phyloP scores from a whole-genome alignment of 2,329 filamentous ascomycete genomes.

The Trichoderma koningiopsis region DNA sequence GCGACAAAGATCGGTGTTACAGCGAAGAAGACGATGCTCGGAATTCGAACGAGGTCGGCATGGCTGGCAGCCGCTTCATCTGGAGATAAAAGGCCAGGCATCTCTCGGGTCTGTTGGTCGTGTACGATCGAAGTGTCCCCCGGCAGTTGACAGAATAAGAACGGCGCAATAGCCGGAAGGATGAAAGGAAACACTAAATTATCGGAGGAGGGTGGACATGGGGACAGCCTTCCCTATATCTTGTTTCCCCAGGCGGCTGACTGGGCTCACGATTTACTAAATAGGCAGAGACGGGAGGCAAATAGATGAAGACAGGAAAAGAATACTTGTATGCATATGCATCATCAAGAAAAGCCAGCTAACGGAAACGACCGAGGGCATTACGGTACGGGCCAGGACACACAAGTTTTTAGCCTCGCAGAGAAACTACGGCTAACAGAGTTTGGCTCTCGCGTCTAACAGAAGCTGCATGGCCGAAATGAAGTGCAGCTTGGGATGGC shows the following conservation, averaged over 20 bases:
- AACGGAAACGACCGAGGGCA: background rate
- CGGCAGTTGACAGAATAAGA: slow-evolving; percentile 2
- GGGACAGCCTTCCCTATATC: slow-evolving; percentile 5
- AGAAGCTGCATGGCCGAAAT: slow-evolving; percentile 4
- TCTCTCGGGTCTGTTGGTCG: background rate
- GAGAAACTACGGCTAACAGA: slow-evolving; percentile 16
- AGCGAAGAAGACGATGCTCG: slow-evolving; percentile 47
- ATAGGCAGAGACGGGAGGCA: background rate
- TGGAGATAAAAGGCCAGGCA: slow-evolving; percentile 14
- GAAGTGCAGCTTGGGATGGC: background rate
- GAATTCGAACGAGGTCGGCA: slow-evolving; percentile 42
- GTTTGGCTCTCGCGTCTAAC: slow-evolving; percentile 4
- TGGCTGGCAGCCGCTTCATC: slow-evolving; percentile 38
- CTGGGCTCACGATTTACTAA: background rate
- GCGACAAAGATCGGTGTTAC: slow-evolving; percentile 45
- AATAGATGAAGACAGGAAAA: background rate
- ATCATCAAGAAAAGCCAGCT: background rate
- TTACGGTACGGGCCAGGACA: slow-evolving; percentile 1
- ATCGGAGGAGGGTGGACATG: background rate
- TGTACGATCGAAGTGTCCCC: background rate
- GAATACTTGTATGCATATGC: background rate
- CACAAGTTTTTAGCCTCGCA: slow-evolving; percentile 3
- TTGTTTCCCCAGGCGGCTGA: background rate
- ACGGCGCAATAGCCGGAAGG: background rate
- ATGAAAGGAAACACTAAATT: background rate